These are phyloP conservation scores for Cryptosporidium viatorum DNA, from an alignment of 169 alveolate species.

Conservation along the genomic window DNA sequence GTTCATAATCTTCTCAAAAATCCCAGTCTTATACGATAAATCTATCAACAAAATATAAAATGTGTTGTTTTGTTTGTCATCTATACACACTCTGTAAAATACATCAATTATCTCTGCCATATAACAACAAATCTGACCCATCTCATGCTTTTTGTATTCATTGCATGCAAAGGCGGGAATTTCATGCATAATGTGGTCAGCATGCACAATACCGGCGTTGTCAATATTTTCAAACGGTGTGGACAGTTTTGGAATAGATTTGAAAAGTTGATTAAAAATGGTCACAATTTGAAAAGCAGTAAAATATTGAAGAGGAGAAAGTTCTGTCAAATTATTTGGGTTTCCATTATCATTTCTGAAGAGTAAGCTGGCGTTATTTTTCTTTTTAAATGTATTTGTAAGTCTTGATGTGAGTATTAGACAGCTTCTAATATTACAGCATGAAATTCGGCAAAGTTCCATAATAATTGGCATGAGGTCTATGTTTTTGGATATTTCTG, in stretches of 20 bases:
- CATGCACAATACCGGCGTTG: not conserved
- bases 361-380: conserved; percentile 3
- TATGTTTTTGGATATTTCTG: not conserved
- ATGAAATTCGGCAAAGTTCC: conserved; percentile 61
- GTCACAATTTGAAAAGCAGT: conserved; percentile 51
- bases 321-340: conserved; percentile 9
- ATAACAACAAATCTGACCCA: conserved; percentile 68
- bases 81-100: conserved; percentile 50
- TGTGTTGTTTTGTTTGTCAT: conserved; percentile 64
- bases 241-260: conserved; percentile 26
- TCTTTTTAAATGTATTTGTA: conserved; percentile 43
- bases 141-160: not conserved
- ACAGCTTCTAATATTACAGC: conserved; percentile 57
- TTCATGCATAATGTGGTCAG: not conserved
- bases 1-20: conserved; percentile 18
- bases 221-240: conserved; percentile 16
- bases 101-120: conserved; percentile 60
- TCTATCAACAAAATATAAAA: conserved; percentile 55
- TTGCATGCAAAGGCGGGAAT: not conserved
- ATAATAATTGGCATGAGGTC: conserved; percentile 34
- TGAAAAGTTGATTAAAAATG: conserved; percentile 19
- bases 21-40: conserved; percentile 41
- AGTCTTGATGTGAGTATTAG: conserved; percentile 39
- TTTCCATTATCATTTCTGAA: conserved; percentile 37
- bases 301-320: conserved; percentile 59